Percentiles rank a stretch among this genome's conserved stretches.
phyloP scores from a whole-genome alignment of 2,329 filamentous ascomycete species.

The Ophiostoma ulmi region DNA sequence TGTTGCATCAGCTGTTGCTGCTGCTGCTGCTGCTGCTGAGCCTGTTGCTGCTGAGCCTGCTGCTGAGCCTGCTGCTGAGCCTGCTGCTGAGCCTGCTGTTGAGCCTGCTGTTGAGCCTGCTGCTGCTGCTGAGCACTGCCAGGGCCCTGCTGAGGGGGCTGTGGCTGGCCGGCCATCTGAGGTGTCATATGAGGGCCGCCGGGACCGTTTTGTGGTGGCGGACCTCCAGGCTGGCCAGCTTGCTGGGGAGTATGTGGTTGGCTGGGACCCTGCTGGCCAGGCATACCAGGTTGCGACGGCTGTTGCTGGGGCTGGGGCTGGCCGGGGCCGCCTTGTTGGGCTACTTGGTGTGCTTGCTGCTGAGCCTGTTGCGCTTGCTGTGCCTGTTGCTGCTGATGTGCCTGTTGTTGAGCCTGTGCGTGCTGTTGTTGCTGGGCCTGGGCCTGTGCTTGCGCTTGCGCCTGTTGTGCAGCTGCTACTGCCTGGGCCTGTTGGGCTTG shows the following conservation, averaged over 20 bases:
- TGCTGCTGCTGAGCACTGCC: constrained; percentile 27
- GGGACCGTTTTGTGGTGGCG: constrained; percentile 31
- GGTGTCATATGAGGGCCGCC: constrained; percentile 31
- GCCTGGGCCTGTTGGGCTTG: constrained; percentile 35
- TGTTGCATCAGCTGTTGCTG: constrained; percentile 27
- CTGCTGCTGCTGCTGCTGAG: constrained; percentile 16
- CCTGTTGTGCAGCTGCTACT: constrained; percentile 21
- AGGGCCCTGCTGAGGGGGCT: constrained; percentile 35
- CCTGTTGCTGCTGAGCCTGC: not conserved
- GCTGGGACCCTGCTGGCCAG: constrained; percentile 20
- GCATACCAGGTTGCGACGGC: constrained; percentile 25
- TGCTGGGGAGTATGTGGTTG: constrained; percentile 31
- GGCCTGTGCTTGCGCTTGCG: constrained; percentile 37
- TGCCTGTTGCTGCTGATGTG: constrained; percentile 28
- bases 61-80: not conserved
- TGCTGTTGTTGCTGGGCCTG: constrained; percentile 35
- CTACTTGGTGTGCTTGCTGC: constrained; percentile 37
- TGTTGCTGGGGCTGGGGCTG: constrained; percentile 34
- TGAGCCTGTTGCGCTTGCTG: constrained; percentile 37
- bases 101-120: constrained; percentile 10
- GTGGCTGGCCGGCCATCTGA: constrained; percentile 33
- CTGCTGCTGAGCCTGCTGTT: not conserved
- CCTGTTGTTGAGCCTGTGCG: constrained; percentile 22
- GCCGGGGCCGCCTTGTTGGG: constrained; percentile 36
- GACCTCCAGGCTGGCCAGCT: constrained; percentile 35